phyloP scores from a whole-genome alignment of 2,329 filamentous ascomycete species.

The Microdochium bolleyi region DNA sequence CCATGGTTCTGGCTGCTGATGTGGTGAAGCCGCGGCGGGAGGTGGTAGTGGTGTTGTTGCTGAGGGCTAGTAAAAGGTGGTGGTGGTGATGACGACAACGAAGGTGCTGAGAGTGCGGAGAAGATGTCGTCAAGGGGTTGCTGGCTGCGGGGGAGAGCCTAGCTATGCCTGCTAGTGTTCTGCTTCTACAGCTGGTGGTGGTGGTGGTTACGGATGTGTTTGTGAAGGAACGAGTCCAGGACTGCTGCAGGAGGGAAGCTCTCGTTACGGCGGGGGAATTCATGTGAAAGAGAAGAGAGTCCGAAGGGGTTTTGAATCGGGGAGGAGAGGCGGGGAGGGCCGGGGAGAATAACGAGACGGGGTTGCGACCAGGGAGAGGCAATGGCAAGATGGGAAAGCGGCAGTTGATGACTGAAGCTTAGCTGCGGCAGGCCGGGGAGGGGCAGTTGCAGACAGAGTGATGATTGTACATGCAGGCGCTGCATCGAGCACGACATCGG shows the following conservation, averaged over 20 bases:
- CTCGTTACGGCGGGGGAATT: neutral
- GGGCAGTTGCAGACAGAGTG: no score
- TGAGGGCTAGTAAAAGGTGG: slow-evolving; percentile 1
- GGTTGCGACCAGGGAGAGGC: neutral
- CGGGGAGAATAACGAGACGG: neutral
- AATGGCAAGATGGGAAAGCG: no score
- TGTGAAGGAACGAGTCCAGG: neutral
- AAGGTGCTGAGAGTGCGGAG: neutral
- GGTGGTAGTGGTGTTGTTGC: neutral
- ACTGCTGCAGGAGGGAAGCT: neutral
- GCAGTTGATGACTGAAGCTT: no score
- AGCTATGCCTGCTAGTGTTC: neutral
- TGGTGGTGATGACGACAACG: neutral
- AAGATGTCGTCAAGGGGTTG: neutral
- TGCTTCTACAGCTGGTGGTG: neutral
- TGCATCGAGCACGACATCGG: neutral
- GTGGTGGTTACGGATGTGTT: neutral
- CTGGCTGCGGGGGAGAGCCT: neutral
- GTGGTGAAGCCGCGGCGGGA: slow-evolving; percentile 4
- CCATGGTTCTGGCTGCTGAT: slow-evolving; percentile 32
- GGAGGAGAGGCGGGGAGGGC: neutral
- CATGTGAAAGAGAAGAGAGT: neutral
- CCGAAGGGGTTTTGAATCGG: neutral
- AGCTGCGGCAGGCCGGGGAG: no score
- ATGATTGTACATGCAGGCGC: neutral